These are phyloP conservation scores for Vitis hybrid DNA, from an alignment of 177 flowering plant species.

Conservation along the genomic window DNA sequence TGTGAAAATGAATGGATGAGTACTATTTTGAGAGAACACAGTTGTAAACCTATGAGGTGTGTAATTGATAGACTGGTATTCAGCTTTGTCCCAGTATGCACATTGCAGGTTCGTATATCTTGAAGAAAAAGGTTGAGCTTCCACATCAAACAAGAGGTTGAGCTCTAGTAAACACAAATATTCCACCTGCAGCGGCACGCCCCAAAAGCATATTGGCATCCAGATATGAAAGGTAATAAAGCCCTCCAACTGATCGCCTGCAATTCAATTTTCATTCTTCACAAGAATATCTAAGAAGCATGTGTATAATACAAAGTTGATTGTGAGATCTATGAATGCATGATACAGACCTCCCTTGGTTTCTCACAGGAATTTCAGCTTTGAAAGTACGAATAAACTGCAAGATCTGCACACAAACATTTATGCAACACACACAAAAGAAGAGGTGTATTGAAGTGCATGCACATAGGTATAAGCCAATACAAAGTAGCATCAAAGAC, in stretches of 20 bases:
- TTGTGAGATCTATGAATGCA: neutral
- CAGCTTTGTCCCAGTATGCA: no score
- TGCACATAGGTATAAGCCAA: no score
- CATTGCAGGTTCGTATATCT: neutral
- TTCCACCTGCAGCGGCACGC: conserved; percentile 89
- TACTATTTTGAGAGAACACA: no score
- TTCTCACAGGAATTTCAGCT: conserved; percentile 65
- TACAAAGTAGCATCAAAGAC: no score
- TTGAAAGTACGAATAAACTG: conserved; percentile 67
- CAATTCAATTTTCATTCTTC: conserved; percentile 9
- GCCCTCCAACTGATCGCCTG: conserved; percentile 79
- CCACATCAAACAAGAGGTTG: conserved; percentile 49
- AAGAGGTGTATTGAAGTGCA: neutral
- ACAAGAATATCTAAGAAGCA: neutral
- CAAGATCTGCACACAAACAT: conserved; percentile 52
- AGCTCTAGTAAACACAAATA: conserved; percentile 80
- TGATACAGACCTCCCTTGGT: conserved; percentile 43
- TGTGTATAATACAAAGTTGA: neutral
- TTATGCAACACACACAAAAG: neutral
- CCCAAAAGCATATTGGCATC: conserved; percentile 88
- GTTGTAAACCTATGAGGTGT: neutral
- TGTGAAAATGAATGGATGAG: no score
- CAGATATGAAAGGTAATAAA: conserved; percentile 84
- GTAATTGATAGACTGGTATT: neutral
- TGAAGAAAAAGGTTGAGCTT: neutral